Evolutionary conservation across 257 asterid genomes (phyloP), one percentile per base, ranked within the genome.

Genomic region (Solanum ahanhuiri): DNA sequence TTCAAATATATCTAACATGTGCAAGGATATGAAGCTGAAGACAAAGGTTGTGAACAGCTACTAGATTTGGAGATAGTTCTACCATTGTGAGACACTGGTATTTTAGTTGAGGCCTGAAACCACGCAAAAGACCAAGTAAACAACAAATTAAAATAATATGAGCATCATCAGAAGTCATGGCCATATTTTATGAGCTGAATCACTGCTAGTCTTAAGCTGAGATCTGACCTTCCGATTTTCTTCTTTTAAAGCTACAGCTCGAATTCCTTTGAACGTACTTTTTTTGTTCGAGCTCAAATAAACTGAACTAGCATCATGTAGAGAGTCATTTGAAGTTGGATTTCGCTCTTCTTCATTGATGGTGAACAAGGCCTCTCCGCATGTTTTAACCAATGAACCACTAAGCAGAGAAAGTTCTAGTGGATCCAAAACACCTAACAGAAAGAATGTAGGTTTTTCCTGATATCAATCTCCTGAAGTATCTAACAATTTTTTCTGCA

Each of bases 401-500:
- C 89, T 94, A 39, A 95, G 93, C 87, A 92, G 66, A 58, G 99
- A 96, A 86, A 96, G 95, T 88, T 96, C 99, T 12, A 85, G 34
- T 28, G 98, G 97, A 91, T 96, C 94, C 94, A 96, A 89, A 86
- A 95, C 96, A 88, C 99, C 99, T 96, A 72, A 70, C 54, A 85
- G 81, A 31, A 70, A 71, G 31, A 45, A 85, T 14, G 54, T 6
- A 71, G 28, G 9, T 30, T 57, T 18, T 85, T 33, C 64, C 28
- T 48, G 43, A 48, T 8, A 48, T 28, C 43, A 81, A 79, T 79
- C 66, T 51, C 84, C 84, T 45, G 67, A 57, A 5, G 67, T 48
- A 79, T 79, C 23, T 15, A 79, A 48, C 43, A 48, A 15, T 0
- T 4, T 48, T 28, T 79, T 25, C 66, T 4, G 35, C 83, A 76